Conservation (phyloP, 108 stramenopile species). For the Cyclotella sp. region DNA sequence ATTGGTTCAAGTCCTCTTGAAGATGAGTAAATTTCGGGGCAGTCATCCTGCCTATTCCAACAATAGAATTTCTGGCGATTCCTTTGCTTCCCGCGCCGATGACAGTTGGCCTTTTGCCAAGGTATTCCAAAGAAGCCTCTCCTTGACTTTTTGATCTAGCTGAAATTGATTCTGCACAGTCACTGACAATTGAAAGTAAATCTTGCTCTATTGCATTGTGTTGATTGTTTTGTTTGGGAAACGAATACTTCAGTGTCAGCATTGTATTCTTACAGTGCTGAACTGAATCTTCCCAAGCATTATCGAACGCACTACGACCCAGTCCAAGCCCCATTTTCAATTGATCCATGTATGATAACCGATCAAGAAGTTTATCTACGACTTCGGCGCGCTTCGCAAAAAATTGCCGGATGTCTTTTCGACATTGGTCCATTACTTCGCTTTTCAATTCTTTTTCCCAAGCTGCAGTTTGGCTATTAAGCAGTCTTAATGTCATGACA, state of each 20-base stretch:
- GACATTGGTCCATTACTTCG: constrained; percentile 51
- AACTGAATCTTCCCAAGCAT: constrained; percentile 61
- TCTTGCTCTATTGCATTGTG: constrained; percentile 32
- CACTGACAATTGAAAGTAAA: constrained; percentile 29
- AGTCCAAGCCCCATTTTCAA: constrained; percentile 46
- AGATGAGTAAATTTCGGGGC: constrained; percentile 1
- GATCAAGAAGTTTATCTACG: constrained; percentile 20
- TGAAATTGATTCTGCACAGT: constrained; percentile 60
- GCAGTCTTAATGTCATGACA: constrained; percentile 68
- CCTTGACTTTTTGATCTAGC: constrained; percentile 74
- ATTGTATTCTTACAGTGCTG: background rate
- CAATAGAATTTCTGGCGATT: background rate
- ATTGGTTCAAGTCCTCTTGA: constrained; percentile 1
- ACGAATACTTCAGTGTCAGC: background rate
- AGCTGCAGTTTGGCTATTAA: constrained; percentile 68
- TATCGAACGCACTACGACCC: constrained; percentile 50
- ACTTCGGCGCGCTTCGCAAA: constrained; percentile 28
- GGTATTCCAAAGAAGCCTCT: constrained; percentile 73
- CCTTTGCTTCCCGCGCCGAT: constrained; percentile 42
- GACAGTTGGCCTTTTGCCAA: constrained; percentile 71
- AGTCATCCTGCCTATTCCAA: constrained; percentile 1
- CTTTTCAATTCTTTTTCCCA: constrained; percentile 70
- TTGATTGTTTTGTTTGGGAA: constrained; percentile 27
- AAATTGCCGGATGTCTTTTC: constrained; percentile 32
- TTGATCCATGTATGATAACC: constrained; percentile 38